phyloP scores from a whole-genome alignment of 768 basidiomycete genomes.

The Inosperma sp. region DNA sequence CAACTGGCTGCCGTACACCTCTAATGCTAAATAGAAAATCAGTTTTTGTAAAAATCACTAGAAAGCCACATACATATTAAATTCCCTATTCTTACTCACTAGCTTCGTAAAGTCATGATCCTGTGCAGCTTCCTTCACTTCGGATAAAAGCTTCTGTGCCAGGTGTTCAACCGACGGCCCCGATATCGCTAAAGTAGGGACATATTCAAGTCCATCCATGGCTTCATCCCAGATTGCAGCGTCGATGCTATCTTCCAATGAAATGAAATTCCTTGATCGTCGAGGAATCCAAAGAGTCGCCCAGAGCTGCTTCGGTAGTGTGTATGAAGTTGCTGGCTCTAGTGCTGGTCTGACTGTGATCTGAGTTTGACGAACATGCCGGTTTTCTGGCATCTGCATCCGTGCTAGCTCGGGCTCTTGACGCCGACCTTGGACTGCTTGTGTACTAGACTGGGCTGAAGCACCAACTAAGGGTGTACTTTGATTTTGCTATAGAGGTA shows the following conservation, averaged over 20 bases:
- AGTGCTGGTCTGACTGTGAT: not conserved
- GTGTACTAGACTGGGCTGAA: not conserved
- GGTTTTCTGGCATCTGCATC: not conserved
- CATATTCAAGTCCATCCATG: not conserved
- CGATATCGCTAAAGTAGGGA: not conserved
- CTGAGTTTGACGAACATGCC: not conserved
- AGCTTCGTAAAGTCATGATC: not conserved
- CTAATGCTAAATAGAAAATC: not conserved
- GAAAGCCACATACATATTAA: not conserved
- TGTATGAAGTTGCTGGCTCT: not conserved
- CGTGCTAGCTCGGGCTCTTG: not conserved
- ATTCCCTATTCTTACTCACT: not conserved
- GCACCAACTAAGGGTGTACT: not conserved
- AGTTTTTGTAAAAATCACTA: not conserved
- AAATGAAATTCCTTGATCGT: not conserved
- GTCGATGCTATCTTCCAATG: not conserved
- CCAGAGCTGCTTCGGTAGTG: not conserved
- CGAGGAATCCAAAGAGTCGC: not conserved
- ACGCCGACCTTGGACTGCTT: not conserved
- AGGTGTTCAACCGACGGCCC: not conserved
- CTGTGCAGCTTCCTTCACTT: not conserved
- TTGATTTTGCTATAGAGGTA: not conserved
- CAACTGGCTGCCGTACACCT: not conserved
- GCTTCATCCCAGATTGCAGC: not conserved
- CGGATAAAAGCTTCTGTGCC: not conserved